phyloP scores from a whole-genome alignment of 257 asterid genomes.

The Solanum piurae region DNA sequence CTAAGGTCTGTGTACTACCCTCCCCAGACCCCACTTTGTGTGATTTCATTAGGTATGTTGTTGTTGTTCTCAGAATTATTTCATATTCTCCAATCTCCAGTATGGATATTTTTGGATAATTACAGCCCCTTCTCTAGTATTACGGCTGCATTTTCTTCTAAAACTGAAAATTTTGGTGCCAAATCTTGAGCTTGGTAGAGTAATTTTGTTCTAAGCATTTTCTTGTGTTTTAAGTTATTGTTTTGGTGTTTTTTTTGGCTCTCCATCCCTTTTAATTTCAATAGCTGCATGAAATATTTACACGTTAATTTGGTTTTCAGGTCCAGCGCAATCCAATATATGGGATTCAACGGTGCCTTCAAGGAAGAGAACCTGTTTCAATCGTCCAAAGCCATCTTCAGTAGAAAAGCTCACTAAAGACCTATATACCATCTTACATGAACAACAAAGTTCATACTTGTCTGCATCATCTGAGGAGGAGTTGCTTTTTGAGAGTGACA shows the following conservation, averaged over 20 bases:
- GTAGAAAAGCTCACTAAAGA: constrained; percentile 87
- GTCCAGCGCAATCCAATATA: constrained; percentile 33
- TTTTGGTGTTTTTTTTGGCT: neutral
- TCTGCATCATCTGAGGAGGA: constrained; percentile 86
- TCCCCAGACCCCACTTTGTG: neutral
- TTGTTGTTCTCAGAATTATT: neutral
- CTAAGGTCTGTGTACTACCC: neutral
- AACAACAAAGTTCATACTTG: constrained; percentile 67
- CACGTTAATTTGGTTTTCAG: neutral
- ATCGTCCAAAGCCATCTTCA: constrained; percentile 73
- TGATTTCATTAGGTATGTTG: neutral
- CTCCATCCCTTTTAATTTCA: neutral
- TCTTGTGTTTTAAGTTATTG: neutral
- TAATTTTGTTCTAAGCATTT: neutral
- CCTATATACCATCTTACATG: constrained; percentile 75
- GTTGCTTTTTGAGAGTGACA: constrained; percentile 71
- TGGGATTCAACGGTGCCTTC: constrained; percentile 90
- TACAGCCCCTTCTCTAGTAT: neutral
- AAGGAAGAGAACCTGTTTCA: constrained; percentile 78
- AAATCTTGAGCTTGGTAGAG: neutral
- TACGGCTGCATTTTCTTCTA: neutral
- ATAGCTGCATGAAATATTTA: neutral
- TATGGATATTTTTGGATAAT: neutral
- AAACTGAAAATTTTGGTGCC: neutral
- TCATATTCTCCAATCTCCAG: neutral